phyloP scores from a whole-genome alignment of 305 asterid genomes.

The Lippia alba region DNA sequence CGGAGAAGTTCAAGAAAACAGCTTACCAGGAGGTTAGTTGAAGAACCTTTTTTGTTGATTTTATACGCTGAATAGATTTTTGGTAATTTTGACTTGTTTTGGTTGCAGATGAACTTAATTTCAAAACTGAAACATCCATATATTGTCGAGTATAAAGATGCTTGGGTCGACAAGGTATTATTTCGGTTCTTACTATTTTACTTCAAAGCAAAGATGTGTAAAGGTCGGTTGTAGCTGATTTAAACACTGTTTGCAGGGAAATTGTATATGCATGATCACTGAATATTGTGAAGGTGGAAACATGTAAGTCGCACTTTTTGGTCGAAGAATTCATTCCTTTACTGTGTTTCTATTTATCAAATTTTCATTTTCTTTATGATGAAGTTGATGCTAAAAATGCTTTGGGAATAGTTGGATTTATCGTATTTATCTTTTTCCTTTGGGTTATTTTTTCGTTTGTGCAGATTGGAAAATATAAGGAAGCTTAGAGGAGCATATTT shows the following conservation, averaged over 20 bases:
- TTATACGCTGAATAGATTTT: too few species aligned
- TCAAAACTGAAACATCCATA: constrained; percentile 81
- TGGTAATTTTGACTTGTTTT: constrained; percentile 14
- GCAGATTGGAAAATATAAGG: constrained; percentile 70
- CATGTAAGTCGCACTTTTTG: constrained; percentile 66
- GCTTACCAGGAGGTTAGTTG: constrained; percentile 76
- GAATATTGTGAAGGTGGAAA: constrained; percentile 85
- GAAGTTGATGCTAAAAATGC: not conserved
- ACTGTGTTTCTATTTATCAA: too few species aligned
- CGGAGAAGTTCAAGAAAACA: constrained; percentile 73
- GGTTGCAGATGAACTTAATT: constrained; percentile 73
- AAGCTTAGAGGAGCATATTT: constrained; percentile 77
- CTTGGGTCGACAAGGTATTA: constrained; percentile 90
- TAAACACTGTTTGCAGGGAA: constrained; percentile 55
- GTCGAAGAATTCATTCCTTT: not conserved
- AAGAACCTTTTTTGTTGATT: constrained; percentile 1
- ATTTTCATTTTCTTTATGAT: not conserved
- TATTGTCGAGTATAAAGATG: constrained; percentile 82
- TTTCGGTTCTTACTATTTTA: constrained; percentile 7
- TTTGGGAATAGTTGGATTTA: not conserved
- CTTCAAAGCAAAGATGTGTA: not conserved
- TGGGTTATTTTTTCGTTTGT: constrained; percentile 18
- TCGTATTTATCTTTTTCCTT: constrained; percentile 16
- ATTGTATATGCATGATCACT: constrained; percentile 71
- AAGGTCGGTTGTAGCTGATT: constrained; percentile 17